A percentile compares a stretch with the other conserved stretches of the same genome.
Evolutionary conservation across 805 yeast species (phyloP).

Genomic region (Yarrowia deformans): DNA sequence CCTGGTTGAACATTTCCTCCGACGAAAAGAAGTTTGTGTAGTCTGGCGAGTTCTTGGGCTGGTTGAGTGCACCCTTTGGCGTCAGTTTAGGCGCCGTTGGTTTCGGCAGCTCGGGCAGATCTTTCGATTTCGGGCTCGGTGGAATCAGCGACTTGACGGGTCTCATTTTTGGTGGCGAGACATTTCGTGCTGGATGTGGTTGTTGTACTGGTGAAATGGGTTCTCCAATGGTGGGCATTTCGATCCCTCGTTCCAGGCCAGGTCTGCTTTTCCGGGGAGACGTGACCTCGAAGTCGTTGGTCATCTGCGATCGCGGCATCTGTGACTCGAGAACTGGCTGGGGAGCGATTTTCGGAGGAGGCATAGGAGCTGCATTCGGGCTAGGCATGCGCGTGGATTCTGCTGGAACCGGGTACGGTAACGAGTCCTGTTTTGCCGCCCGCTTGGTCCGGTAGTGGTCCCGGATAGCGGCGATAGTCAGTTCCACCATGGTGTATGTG

Average conservation of each 20-base stretch:
- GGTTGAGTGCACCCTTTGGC: background rate
- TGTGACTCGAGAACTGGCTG: background rate
- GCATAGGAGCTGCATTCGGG: conserved; percentile 35
- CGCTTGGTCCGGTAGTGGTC: conserved; percentile 26
- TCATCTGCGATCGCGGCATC: conserved; percentile 15
- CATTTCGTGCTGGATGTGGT: background rate
- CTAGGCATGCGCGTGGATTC: conserved; percentile 19
- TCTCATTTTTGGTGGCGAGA: conserved; percentile 12
- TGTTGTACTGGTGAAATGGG: background rate
- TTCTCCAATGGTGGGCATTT: conserved; percentile 5
- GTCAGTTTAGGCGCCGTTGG: background rate
- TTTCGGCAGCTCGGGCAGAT: background rate
- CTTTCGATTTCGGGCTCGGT: conserved; percentile 9
- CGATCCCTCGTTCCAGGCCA: background rate
- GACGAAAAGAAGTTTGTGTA: conserved; percentile 45
- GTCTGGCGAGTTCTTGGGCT: conserved; percentile 7
- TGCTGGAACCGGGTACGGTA: conserved; percentile 31
- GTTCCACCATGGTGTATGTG: conserved; percentile 23
- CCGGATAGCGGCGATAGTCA: conserved; percentile 27
- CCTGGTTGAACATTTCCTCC: conserved; percentile 43
- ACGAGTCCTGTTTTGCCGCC: conserved; percentile 16
- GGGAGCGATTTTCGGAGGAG: conserved; percentile 28
- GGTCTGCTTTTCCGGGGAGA: conserved; percentile 1
- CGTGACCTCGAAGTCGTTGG: conserved; percentile 13
- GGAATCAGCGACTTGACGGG: conserved; percentile 31